Percentiles rank a stretch among this genome's conserved stretches.
Conservation (phyloP, 140 eudicot genomes). For the Ambrosia hybrid region DNA sequence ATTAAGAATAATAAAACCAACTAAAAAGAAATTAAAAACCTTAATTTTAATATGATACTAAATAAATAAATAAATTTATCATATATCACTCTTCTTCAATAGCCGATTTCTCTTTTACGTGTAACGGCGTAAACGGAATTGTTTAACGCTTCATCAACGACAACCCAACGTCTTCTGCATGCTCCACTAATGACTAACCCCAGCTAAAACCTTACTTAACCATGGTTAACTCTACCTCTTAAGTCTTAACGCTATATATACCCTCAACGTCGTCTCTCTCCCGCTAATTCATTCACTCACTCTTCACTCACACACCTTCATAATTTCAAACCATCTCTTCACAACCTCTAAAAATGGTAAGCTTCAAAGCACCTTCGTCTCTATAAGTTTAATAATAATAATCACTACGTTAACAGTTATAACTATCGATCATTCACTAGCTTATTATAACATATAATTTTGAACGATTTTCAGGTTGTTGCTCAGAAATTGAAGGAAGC, state of each 20-base stretch:
- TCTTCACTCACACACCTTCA: too few species aligned
- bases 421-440: conserved; percentile 5
- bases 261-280: conserved; percentile 20
- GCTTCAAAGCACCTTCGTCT: conserved; percentile 15
- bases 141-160: conserved; percentile 20
- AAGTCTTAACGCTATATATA: conserved; percentile 26
- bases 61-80: not conserved
- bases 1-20: not conserved
- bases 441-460: conserved; percentile 6
- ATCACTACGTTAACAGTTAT: not conserved
- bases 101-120: not conserved
- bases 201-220: conserved; percentile 18
- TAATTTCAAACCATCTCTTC: conserved; percentile 28
- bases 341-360: conserved; percentile 39
- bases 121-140: conserved; percentile 10
- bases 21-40: not conserved
- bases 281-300: conserved; percentile 11
- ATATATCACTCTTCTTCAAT: too few species aligned
- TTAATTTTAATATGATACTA: not conserved
- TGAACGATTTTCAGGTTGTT: conserved; percentile 58
- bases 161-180: conserved; percentile 28
- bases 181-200: conserved; percentile 33
- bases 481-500: conserved; percentile 92
- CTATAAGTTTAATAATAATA: too few species aligned
- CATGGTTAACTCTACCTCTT: conserved; percentile 37